Conservation (phyloP, 495 filamentous ascomycete genomes). For the Rusavskia elegans region DNA sequence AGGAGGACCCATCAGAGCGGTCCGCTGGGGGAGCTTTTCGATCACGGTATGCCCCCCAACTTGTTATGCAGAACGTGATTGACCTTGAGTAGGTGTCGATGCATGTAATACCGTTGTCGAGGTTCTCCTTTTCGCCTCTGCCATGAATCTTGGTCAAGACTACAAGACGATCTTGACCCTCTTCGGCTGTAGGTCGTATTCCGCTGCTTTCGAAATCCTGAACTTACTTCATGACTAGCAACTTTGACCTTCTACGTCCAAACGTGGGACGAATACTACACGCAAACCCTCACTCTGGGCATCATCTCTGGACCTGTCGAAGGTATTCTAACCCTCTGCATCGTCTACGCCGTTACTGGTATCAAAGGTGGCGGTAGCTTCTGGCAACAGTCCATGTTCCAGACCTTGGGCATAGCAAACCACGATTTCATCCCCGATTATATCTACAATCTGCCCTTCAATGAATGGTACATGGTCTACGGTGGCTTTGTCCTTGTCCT, state of each 20-base stretch:
- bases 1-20: slow-evolving; percentile 85
- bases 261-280: slow-evolving; percentile 99
- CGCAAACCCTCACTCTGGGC: slow-evolving; percentile 82
- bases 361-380: slow-evolving; percentile 75
- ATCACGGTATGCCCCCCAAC: slow-evolving; percentile 49
- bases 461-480: slow-evolving; percentile 87
- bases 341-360: slow-evolving; percentile 74
- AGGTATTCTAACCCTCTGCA: slow-evolving; percentile 70
- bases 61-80: neutral
- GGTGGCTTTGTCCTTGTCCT: slow-evolving; percentile 67
- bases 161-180: slow-evolving; percentile 78
- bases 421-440: slow-evolving; percentile 46
- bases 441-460: slow-evolving; percentile 67
- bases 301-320: slow-evolving; percentile 91
- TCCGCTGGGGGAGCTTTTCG: slow-evolving; percentile 88
- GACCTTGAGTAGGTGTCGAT: slow-evolving; percentile 50
- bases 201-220: neutral
- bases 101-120: slow-evolving; percentile 92
- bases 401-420: slow-evolving; percentile 50
- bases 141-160: slow-evolving; percentile 82
- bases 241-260: slow-evolving; percentile 91
- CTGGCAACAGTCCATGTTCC: slow-evolving; percentile 74
- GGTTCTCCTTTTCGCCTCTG: slow-evolving; percentile 74
- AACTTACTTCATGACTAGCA: slow-evolving; percentile 24
- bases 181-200: slow-evolving; percentile 51